Conservation (phyloP, 441 rosid species). For the Gossypium schwendimanii region DNA sequence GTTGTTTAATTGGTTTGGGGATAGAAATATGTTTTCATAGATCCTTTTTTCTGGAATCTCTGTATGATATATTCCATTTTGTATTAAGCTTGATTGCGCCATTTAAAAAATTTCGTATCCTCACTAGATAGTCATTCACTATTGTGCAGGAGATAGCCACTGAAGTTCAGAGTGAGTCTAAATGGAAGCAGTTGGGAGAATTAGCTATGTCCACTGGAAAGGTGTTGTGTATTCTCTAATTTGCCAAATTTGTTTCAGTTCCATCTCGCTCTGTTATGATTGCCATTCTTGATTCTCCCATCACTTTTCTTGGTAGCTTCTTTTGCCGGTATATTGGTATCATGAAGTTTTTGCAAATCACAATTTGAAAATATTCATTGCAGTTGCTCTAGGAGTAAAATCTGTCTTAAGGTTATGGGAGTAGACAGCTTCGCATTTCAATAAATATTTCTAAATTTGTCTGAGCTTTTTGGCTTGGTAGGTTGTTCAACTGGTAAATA, state of each 20-base stretch:
- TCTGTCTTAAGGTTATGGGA: not conserved
- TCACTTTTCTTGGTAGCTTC: not conserved
- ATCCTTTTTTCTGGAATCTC: constrained; percentile 3
- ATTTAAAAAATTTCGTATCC: not conserved
- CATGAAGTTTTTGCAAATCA: not conserved
- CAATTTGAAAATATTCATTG: not conserved
- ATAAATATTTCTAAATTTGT: not conserved
- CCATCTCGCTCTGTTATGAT: not conserved
- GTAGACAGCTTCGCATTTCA: not conserved
- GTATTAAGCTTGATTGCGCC: not conserved
- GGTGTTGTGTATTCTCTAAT: constrained; percentile 32
- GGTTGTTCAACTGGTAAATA: not conserved
- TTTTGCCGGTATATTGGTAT: not conserved
- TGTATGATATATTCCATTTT: not conserved
- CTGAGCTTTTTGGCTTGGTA: not conserved
- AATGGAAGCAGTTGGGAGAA: constrained; percentile 98
- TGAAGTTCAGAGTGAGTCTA: constrained; percentile 80
- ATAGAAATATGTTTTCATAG: not conserved
- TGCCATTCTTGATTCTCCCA: not conserved
- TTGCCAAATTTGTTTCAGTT: not conserved
- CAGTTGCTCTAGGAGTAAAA: not conserved
- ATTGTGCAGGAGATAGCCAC: constrained; percentile 67
- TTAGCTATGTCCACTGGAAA: constrained; percentile 93
- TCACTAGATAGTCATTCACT: constrained; percentile 2
- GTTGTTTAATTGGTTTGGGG: not conserved